These are phyloP conservation scores for Candida germanica DNA, from an alignment of 805 yeast genomes.

Conservation along the genomic window DNA sequence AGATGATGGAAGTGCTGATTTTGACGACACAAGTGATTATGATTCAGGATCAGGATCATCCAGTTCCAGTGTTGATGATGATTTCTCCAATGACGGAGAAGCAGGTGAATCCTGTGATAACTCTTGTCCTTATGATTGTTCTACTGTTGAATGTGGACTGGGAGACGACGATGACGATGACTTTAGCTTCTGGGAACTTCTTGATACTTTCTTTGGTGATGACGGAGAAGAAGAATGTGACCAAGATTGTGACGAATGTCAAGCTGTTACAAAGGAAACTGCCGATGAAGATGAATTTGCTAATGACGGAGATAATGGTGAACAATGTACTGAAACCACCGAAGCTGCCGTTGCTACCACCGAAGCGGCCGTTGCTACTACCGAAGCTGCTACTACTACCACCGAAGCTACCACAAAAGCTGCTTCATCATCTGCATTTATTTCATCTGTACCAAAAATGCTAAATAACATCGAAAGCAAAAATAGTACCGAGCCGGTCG, in stretches of 20 bases:
- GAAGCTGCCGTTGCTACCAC: conserved; percentile 2
- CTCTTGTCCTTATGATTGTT: conserved; percentile 12
- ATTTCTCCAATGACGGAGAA: conserved; percentile 14
- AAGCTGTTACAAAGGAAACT: conserved; percentile 7
- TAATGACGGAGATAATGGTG: conserved; percentile 13
- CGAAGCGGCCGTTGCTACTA: background rate
- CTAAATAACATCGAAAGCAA: conserved; percentile 2
- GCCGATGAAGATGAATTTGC: conserved; percentile 12
- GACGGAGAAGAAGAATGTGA: conserved; percentile 16
- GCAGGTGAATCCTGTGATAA: conserved; percentile 7
- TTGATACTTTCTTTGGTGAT: conserved; percentile 14
- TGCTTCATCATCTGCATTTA: conserved; percentile 1
- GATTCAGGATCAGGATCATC: background rate
- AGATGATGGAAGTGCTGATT: conserved; percentile 14
- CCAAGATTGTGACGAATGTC: conserved; percentile 15
- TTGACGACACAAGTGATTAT: conserved; percentile 9
- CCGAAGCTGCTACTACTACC: conserved; percentile 1
- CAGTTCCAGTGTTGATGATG: conserved; percentile 5
- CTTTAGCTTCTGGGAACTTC: conserved; percentile 13
- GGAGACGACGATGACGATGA: conserved; percentile 15
- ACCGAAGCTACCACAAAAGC: background rate
- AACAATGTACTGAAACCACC: conserved; percentile 8
- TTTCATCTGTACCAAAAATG: conserved; percentile 3
- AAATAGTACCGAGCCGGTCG: conserved; percentile 7
- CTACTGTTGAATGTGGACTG: conserved; percentile 12